Base-by-base conservation (phyloP, 495 filamentous ascomycete species). In the Penicillium flavigenum region DNA sequence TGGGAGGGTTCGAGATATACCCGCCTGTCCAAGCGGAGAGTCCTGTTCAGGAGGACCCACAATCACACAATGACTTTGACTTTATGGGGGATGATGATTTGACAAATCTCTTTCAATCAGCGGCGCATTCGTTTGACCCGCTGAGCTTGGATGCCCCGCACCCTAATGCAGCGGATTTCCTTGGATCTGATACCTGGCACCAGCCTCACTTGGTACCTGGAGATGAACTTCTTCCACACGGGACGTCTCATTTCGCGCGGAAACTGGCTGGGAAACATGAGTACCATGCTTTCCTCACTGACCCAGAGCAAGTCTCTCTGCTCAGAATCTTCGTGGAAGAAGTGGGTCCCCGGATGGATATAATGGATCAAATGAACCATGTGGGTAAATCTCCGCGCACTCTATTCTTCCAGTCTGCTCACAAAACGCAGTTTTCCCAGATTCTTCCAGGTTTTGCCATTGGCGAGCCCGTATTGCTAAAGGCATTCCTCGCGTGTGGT, bases 321-420 rank as follows among this genome's bases (percentile, higher is more conserved):
- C 89, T 98, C 84, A 91, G 95, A 67, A 85, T 89, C 0, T 98
- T 96, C 67, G 85, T 94, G 26, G 90, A 96, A 64, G 89, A 96
- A 61, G 88, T 98, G 16, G 92, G 89, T 4, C 71, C 89, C 17
- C 96, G 93, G 89, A 94, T 98, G 91, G 94, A 98, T 69, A 89
- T 85, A 47, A 83, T 96, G 76, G 89, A 96, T 75, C 81, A 83
- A 29, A 79, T 83, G 65, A 95, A 96, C 77, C 90, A 97, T 73
- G 86, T 88, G 74, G 63, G 82, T 72, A 14, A 17, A 42, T 0
- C 8, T 9, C 0, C 17, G 17, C 11, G 3, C 1, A 7, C 20
- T 8, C 27, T 31, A 27, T 12, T 26, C 27, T 24, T 6, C 26
- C 22, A 31, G 24, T 17, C 47, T 26, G 52, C 60, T 73, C 56